These are phyloP conservation scores for Paragyromitra xinjiangensis DNA, from an alignment of 495 filamentous ascomycete species.

Conservation along the genomic window DNA sequence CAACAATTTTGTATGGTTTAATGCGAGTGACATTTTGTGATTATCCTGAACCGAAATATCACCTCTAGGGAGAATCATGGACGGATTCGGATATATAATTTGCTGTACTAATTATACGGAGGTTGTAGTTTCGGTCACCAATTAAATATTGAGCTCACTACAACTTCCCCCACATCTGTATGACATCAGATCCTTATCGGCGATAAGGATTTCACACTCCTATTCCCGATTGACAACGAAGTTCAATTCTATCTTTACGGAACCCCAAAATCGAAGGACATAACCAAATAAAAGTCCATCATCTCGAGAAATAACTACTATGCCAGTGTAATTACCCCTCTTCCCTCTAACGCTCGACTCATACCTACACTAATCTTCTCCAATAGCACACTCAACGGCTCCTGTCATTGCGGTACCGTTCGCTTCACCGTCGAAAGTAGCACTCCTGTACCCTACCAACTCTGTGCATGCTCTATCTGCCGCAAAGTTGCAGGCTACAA, in stretches of 20 bases:
- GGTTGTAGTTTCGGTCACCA: too few species aligned
- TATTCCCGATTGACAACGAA: background rate
- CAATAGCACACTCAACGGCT: constrained; percentile 57
- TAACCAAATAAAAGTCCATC: background rate
- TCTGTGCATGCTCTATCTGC: constrained; percentile 68
- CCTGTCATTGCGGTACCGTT: constrained; percentile 66
- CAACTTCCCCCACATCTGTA: background rate
- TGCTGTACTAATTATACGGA: too few species aligned
- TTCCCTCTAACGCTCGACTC: background rate
- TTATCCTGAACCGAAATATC: background rate
- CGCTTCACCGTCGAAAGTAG: constrained; percentile 65
- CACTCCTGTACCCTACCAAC: constrained; percentile 67
- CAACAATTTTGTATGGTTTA: background rate
- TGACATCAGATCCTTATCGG: constrained; percentile 30
- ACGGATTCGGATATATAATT: too few species aligned
- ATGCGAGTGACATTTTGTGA: constrained; percentile 33
- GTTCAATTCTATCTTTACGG: background rate
- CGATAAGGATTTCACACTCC: constrained; percentile 12
- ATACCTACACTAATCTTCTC: background rate
- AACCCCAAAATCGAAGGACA: background rate
- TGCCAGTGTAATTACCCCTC: constrained; percentile 37
- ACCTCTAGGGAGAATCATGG: too few species aligned
- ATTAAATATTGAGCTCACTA: too few species aligned
- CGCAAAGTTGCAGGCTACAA: constrained; percentile 65
- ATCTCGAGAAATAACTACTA: constrained; percentile 4